Conservation (phyloP, 495 filamentous ascomycete species). For the Lasiosphaeria ovina region DNA sequence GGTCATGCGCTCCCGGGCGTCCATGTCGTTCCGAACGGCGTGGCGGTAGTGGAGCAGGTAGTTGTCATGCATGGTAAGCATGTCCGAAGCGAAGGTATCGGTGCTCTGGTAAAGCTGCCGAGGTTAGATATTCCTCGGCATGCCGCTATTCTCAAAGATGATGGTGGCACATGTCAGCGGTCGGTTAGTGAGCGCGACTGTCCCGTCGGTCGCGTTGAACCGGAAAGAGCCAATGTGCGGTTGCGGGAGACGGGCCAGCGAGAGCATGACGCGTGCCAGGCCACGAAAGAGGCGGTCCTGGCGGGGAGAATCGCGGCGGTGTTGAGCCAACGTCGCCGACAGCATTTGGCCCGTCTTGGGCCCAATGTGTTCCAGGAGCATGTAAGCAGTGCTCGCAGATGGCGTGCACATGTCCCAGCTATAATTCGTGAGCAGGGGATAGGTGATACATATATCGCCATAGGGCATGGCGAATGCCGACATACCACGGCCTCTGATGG, state of each 20-base stretch:
- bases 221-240: conserved; percentile 39
- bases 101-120: conserved; percentile 23
- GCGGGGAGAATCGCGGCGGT: conserved; percentile 18
- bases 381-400: conserved; percentile 19
- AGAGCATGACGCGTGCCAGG: conserved; percentile 33
- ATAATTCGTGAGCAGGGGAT: conserved; percentile 16
- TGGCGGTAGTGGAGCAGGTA: conserved; percentile 32
- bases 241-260: conserved; percentile 26
- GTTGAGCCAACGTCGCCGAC: conserved; percentile 27
- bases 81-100: conserved; percentile 28
- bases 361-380: conserved; percentile 24
- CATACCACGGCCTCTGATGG: conserved; percentile 16
- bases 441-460: conserved; percentile 9
- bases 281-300: conserved; percentile 30
- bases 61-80: conserved; percentile 31
- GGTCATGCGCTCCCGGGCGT: conserved; percentile 30
- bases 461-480: conserved; percentile 6
- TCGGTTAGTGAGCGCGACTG: conserved; percentile 32
- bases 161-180: conserved; percentile 28
- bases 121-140: conserved; percentile 27
- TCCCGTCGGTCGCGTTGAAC: conserved; percentile 26
- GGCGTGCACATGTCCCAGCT: conserved; percentile 1
- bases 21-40: conserved; percentile 18
- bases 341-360: conserved; percentile 34
- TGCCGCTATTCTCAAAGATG: conserved; percentile 33